phyloP scores from a whole-genome alignment of 2,329 filamentous ascomycete species.

The Xylaria sp. region DNA sequence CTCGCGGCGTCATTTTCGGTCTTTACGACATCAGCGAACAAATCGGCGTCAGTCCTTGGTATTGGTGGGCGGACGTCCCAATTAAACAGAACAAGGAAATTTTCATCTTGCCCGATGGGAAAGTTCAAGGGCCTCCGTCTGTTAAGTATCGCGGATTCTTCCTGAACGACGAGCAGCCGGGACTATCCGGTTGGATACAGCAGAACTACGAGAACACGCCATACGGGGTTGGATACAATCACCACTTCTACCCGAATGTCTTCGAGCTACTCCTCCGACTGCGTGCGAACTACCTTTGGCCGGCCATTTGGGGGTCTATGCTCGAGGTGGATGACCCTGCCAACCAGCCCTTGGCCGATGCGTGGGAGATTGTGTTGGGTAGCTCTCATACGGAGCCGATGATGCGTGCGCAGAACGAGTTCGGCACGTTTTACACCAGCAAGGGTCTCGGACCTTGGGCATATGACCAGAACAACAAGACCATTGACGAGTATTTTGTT shows the following conservation, averaged over 20 bases:
- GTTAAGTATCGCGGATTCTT: constrained; percentile 77
- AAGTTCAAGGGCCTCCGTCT: constrained; percentile 67
- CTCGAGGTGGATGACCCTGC: constrained; percentile 76
- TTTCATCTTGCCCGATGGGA: constrained; percentile 63
- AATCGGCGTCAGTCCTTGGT: constrained; percentile 77
- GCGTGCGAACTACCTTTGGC: constrained; percentile 80
- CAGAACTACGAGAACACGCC: constrained; percentile 55
- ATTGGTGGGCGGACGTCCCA: constrained; percentile 74
- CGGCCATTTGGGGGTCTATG: constrained; percentile 75
- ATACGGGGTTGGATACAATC: constrained; percentile 61
- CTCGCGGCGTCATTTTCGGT: constrained; percentile 68
- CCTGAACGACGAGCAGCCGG: constrained; percentile 76
- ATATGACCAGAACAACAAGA: constrained; percentile 75
- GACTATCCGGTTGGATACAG: constrained; percentile 72
- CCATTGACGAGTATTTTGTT: constrained; percentile 73
- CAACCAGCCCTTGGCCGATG: constrained; percentile 75
- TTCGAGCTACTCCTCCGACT: constrained; percentile 77
- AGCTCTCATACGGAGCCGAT: constrained; percentile 80
- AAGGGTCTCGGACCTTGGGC: constrained; percentile 67
- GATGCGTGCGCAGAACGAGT: constrained; percentile 69
- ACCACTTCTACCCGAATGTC: constrained; percentile 74
- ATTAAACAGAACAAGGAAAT: constrained; percentile 61
- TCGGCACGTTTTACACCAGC: constrained; percentile 58
- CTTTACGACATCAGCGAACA: constrained; percentile 78
- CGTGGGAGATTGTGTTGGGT: constrained; percentile 78